Base-by-base conservation (phyloP, 2,329 filamentous ascomycete genomes). In the Ophiostoma populinum region DNA sequence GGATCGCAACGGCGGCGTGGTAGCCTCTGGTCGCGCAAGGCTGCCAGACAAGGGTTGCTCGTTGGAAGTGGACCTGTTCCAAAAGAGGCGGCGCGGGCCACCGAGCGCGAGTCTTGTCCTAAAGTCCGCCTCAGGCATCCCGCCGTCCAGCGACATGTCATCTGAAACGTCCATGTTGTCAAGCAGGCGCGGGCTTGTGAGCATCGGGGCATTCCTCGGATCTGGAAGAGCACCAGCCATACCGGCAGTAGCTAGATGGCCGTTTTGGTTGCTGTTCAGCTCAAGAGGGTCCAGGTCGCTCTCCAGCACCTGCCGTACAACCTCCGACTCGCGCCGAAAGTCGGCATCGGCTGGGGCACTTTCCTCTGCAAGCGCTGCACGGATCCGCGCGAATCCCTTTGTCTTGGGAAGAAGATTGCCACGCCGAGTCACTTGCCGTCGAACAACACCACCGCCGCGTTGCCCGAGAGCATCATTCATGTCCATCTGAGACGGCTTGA, bases 341-440 rank as follows among this genome's bases (percentile, higher is more conserved):
- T 98, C 90, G 27, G 79, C 78, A 47, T 98, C 90, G 8, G 92
- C 64, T 0, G 90, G 90, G 0, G 85, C 74, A 12, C 72, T 70
- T 57, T 98, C 90, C 57, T 98, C 90, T 38, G 81, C 66, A 1
- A 98, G 65, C 4, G 85, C 85, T 7, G 87, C 90, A 41, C 81
- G 75, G 45, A 98, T 93, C 9, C 90, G 77, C 5, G 86, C 85
- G 54, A 98, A 98, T 0, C 79, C 85, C 57, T 93, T 92, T 1
- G 87, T 90, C 62, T 95, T 98, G 10, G 92, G 90, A 12, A 98
- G 56, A 41, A 98, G 65, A 54, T 92, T 98, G 7, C 86, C 82
- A 40, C 87, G 70, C 34, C 90, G 68, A 6, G 83, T 92, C 6
- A 95, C 87, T 1, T 76, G 71, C 42, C 86, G 70, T 42, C 80